phyloP scores from a whole-genome alignment of 2,329 filamentous ascomycete genomes.

The Simplicillium aogashimaense region DNA sequence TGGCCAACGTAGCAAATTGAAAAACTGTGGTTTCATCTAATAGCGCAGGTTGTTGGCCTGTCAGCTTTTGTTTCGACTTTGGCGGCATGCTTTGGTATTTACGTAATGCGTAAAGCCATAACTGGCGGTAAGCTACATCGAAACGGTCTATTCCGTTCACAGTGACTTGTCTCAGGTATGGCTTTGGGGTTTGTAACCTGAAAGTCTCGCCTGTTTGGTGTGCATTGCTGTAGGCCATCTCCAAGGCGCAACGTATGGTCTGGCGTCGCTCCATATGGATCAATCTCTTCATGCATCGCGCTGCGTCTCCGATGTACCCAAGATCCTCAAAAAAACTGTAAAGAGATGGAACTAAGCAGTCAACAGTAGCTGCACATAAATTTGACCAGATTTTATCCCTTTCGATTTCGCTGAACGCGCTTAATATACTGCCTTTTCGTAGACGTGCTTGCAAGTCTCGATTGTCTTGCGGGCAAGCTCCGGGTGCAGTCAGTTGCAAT shows the following conservation, averaged over 20 bases:
- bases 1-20: constrained; percentile 4
- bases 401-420: constrained; percentile 16
- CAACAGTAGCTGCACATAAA: constrained; percentile 10
- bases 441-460: constrained; percentile 15
- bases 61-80: constrained; percentile 3
- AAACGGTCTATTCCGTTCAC: too few relatives aligned
- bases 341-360: constrained; percentile 22
- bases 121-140: constrained; percentile 5
- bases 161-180: constrained; percentile 1
- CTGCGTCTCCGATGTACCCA: constrained; percentile 17
- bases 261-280: background rate
- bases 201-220: too few relatives aligned
- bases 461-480: constrained; percentile 14
- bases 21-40: constrained; percentile 6
- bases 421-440: constrained; percentile 19
- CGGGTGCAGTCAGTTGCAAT: constrained; percentile 20
- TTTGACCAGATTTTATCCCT: constrained; percentile 17
- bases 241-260: constrained; percentile 4
- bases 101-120: constrained; percentile 7
- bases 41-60: too few relatives aligned
- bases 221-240: constrained; percentile 1
- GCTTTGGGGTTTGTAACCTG: background rate
- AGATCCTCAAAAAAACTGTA: constrained; percentile 25
- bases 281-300: constrained; percentile 7
- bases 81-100: constrained; percentile 6